These are phyloP conservation scores for Linnemannia schmuckeri DNA, from an alignment of 192 early-diverging fungal species.

Conservation along the genomic window DNA sequence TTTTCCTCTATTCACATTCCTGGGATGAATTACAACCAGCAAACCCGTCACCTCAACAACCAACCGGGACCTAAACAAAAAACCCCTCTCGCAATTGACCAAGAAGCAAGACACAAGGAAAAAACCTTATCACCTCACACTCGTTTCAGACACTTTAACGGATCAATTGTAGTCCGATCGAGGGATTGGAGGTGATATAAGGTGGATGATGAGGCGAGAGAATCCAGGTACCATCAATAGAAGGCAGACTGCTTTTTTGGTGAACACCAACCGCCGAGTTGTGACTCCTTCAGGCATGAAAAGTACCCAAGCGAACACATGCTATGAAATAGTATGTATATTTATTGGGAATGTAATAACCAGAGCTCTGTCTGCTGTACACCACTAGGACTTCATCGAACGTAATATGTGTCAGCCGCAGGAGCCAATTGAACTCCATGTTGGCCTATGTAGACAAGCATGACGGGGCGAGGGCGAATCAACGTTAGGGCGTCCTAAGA, in stretches of 20 bases:
- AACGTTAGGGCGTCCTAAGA: too few relatives aligned
- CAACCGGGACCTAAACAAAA: too few relatives aligned
- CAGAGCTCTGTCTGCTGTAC: background rate
- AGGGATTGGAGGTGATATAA: background rate
- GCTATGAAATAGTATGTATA: too few relatives aligned
- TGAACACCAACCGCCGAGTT: background rate
- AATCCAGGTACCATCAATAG: background rate
- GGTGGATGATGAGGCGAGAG: background rate
- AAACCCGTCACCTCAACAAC: too few relatives aligned
- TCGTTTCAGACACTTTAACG: background rate
- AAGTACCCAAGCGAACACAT: background rate
- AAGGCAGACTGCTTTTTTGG: background rate
- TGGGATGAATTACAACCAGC: too few relatives aligned
- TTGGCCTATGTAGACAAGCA: too few relatives aligned
- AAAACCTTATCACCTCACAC: slow-evolving; percentile 3
- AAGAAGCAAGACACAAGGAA: background rate
- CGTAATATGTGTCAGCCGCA: too few relatives aligned
- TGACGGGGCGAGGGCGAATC: too few relatives aligned
- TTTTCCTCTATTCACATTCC: too few relatives aligned
- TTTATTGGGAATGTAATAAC: background rate
- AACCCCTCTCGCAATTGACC: background rate
- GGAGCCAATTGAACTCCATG: too few relatives aligned
- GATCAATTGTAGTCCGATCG: slow-evolving; percentile 1
- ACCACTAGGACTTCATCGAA: background rate
- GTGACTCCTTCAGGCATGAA: background rate